phyloP scores from a whole-genome alignment of 2,329 filamentous ascomycete genomes.

The Penicillium sp. region DNA sequence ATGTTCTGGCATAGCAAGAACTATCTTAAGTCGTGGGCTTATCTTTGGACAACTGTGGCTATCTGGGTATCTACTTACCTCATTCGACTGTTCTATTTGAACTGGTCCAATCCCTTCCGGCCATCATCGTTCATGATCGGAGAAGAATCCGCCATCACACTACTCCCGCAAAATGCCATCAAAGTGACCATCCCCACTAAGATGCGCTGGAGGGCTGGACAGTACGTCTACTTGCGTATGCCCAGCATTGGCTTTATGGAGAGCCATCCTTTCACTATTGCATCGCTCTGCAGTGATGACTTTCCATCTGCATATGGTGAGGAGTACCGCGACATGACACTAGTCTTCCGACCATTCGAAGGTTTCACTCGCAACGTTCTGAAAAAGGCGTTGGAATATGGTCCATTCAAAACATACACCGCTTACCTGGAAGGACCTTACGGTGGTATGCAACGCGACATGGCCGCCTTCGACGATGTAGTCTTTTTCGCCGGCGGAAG shows the following conservation, averaged over 20 bases:
- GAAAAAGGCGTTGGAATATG: conserved; percentile 79
- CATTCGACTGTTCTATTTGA: conserved; percentile 77
- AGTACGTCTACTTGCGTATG: conserved; percentile 94
- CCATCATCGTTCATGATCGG: conserved; percentile 76
- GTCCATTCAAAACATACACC: conserved; percentile 86
- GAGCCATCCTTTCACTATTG: conserved; percentile 94
- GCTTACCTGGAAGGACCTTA: conserved; percentile 94
- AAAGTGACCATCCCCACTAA: conserved; percentile 94
- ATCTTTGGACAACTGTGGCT: conserved; percentile 76
- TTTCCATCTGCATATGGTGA: conserved; percentile 91
- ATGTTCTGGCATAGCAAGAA: conserved; percentile 97
- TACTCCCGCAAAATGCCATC: conserved; percentile 91
- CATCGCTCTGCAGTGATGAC: conserved; percentile 88
- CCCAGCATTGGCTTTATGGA: conserved; percentile 87
- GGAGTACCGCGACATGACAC: conserved; percentile 80
- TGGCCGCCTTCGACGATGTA: conserved; percentile 90
- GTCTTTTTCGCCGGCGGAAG: conserved; percentile 92
- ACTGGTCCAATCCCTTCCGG: conserved; percentile 81
- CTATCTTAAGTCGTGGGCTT: conserved; percentile 85
- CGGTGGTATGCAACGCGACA: conserved; percentile 85
- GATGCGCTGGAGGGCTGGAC: conserved; percentile 88
- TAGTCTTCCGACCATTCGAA: conserved; percentile 88
- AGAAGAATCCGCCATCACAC: conserved; percentile 84
- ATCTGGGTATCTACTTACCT: conserved; percentile 78
- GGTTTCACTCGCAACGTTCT: conserved; percentile 86